Base-by-base conservation (phyloP, 2,329 filamentous ascomycete genomes). In the Neocucurbitaria cava region DNA sequence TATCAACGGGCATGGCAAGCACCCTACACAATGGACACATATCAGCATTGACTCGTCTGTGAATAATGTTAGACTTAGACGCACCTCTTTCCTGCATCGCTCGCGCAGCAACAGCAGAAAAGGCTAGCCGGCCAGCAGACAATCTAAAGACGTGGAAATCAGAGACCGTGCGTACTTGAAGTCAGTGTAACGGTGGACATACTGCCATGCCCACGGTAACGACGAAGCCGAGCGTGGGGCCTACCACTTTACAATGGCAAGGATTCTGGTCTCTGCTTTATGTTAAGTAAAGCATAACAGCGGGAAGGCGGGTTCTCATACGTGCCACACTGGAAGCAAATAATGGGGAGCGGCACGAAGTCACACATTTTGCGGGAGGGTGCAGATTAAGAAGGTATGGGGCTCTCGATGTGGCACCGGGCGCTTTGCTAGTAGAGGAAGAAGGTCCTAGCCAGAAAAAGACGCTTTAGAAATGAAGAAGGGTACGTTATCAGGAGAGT, bases 31-130 rank as follows among this genome's bases (percentile, higher is more conserved):
- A n/a, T n/a, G n/a, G n/a, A n/a, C n/a, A n/a, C 17, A 20, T 5
- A 42, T 74, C 54, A 77, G 55, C 33, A 47, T 8, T 11, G 11
- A 18, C 20, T 41, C 28, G 17, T 38, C 20, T 11, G 3, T n/a
- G 23, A 2, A 13, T n/a, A 2, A 18, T 15, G 1, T 2, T 10
- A 10, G 24, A 24, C 17, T 7, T 28, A 4, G 15, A 74, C 78
- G 63, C 73, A 85, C 83, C 78, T 79, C 65, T 82, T 83, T 21
- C 83, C 83, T 0, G 74, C 76, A 63, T 85, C 77, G 2, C 82
- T 84, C 36, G 78, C 77, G 61, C 81, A 83, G 64, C 83, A 85
- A n/a, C 83, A 81, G 69, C 83, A 85, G 43, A 86, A 77, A 20
- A 86, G 70, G 0, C 82, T 79, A 4, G 80, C 81, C 2, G 83